Conservation (phyloP, 2,329 filamentous ascomycete species). For the Penicillium sp. region DNA sequence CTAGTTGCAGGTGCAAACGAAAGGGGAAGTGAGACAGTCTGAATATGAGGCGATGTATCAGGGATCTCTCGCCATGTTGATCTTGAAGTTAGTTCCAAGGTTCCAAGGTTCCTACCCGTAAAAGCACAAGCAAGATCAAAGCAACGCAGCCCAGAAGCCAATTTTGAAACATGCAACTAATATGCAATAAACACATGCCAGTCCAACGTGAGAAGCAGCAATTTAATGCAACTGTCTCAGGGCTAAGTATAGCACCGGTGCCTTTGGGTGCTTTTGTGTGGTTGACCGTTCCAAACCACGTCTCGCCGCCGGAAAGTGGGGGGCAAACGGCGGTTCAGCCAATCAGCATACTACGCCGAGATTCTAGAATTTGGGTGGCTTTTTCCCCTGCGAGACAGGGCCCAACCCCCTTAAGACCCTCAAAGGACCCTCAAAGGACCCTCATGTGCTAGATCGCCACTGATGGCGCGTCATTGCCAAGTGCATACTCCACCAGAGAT, state of each 20-base stretch:
- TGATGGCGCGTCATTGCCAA: conserved; percentile 7
- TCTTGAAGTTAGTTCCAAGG: background rate
- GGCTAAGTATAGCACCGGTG: background rate
- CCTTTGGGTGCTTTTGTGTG: background rate
- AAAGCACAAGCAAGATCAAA: background rate
- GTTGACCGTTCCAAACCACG: background rate
- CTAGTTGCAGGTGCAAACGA: conserved; percentile 6
- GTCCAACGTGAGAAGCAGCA: background rate
- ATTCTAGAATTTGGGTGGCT: background rate
- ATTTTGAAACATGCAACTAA: background rate
- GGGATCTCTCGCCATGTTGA: background rate
- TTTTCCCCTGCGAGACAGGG: background rate
- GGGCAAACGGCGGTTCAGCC: background rate
- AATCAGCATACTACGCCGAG: background rate
- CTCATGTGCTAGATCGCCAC: conserved; percentile 8
- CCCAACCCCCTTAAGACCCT: background rate
- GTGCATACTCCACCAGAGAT: background rate
- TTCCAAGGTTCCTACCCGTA: background rate
- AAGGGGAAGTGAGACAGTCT: background rate
- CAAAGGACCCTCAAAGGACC: background rate
- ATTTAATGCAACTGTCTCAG: background rate
- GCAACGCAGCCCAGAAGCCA: background rate
- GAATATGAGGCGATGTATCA: background rate
- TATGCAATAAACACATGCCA: too few relatives aligned
- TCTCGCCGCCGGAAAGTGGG: background rate